Evolutionary conservation across 371 early-diverging fungal species (phyloP).

Genomic region (Mucor circinelloides): DNA sequence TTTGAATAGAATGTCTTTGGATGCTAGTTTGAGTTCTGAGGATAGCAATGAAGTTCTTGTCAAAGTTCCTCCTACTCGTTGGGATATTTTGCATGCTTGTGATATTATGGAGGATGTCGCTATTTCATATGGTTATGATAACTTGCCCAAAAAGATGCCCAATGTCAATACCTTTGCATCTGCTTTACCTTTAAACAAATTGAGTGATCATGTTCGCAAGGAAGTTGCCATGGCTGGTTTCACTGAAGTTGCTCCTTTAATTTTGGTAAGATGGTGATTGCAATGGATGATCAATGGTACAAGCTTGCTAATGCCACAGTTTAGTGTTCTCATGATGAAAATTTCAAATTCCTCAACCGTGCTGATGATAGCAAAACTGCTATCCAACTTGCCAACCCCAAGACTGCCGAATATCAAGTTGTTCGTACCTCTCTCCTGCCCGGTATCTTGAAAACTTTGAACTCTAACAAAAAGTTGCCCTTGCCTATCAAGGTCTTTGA

Average conservation of each 20-base stretch:
- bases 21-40: slow-evolving; percentile 61
- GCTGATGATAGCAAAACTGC: slow-evolving; percentile 79
- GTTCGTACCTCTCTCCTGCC: slow-evolving; percentile 95
- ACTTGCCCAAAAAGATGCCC: slow-evolving; percentile 84
- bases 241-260: slow-evolving; percentile 96
- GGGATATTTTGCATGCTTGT: slow-evolving; percentile 97
- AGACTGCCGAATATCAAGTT: slow-evolving; percentile 95
- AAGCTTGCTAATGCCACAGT: not conserved
- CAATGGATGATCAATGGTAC: not conserved
- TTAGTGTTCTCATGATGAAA: slow-evolving; percentile 96
- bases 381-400: slow-evolving; percentile 94
- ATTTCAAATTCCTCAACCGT: slow-evolving; percentile 86
- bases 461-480: slow-evolving; percentile 89
- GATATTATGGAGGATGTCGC: slow-evolving; percentile 99
- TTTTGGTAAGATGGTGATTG: slow-evolving; percentile 65
- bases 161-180: slow-evolving; percentile 85
- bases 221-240: slow-evolving; percentile 95
- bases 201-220: slow-evolving; percentile 86
- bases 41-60: slow-evolving; percentile 74
- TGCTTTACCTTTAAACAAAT: slow-evolving; percentile 93
- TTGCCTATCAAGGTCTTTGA: slow-evolving; percentile 98
- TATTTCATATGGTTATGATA: slow-evolving; percentile 99
- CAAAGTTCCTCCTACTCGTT: slow-evolving; percentile 90
- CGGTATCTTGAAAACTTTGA: slow-evolving; percentile 95
- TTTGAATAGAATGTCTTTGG: slow-evolving; percentile 87